Evolutionary conservation across 352 stramenopile species (phyloP).

Genomic region (Pythium plurisporium): DNA sequence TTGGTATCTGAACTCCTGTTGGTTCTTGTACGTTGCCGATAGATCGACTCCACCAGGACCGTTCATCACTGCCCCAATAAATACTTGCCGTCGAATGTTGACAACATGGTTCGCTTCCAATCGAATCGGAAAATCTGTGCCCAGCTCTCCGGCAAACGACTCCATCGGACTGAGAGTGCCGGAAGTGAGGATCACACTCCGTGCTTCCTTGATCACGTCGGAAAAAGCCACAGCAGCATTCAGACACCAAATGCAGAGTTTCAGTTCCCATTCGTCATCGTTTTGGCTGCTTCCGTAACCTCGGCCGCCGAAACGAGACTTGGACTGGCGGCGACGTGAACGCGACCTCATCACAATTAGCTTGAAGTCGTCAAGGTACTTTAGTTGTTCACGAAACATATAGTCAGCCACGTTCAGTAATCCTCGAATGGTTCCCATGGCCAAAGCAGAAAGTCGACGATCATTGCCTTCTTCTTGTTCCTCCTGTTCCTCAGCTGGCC

Average conservation of each 20-base stretch:
- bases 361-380: slow-evolving; percentile 83
- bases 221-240: slow-evolving; percentile 82
- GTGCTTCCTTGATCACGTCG: slow-evolving; percentile 58
- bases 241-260: slow-evolving; percentile 85
- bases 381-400: slow-evolving; percentile 74
- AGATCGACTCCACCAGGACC: slow-evolving; percentile 64
- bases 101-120: slow-evolving; percentile 86
- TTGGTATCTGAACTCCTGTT: slow-evolving; percentile 76
- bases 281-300: slow-evolving; percentile 16
- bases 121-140: slow-evolving; percentile 73
- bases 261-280: slow-evolving; percentile 43
- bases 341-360: slow-evolving; percentile 49
- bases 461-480: slow-evolving; percentile 16
- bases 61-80: slow-evolving; percentile 68
- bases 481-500: background rate
- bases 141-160: slow-evolving; percentile 80
- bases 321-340: slow-evolving; percentile 18
- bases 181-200: slow-evolving; percentile 79
- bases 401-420: slow-evolving; percentile 73
- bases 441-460: slow-evolving; percentile 36
- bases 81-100: slow-evolving; percentile 84
- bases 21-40: slow-evolving; percentile 75
- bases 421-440: slow-evolving; percentile 49
- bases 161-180: slow-evolving; percentile 86
- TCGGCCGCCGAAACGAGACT: background rate